These are phyloP conservation scores for Hemileia vastatrix DNA, from an alignment of 1,284 basidiomycete genomes.

Conservation along the genomic window DNA sequence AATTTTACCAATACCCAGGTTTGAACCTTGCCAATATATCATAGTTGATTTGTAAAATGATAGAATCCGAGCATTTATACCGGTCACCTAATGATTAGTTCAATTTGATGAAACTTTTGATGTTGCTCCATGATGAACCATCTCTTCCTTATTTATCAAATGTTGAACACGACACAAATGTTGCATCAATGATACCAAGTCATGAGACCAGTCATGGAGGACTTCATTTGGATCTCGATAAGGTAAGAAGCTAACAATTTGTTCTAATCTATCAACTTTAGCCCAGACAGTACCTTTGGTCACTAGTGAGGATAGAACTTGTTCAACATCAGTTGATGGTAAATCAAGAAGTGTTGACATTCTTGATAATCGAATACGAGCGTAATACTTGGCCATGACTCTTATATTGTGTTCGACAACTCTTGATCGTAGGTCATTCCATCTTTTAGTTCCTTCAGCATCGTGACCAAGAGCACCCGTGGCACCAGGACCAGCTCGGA, in stretches of 20 bases:
- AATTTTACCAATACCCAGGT: too few species aligned
- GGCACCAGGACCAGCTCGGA: constrained; percentile 73
- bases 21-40: too few species aligned
- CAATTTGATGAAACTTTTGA: too few species aligned
- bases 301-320: constrained; percentile 75
- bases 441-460: constrained; percentile 58
- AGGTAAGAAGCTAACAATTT: constrained; percentile 78
- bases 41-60: too few species aligned
- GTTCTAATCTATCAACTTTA: constrained; percentile 80
- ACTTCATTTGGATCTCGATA: constrained; percentile 65
- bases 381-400: constrained; percentile 87
- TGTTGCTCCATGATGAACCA: too few species aligned
- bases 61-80: too few species aligned
- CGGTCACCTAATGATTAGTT: too few species aligned
- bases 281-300: constrained; percentile 86
- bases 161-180: too few species aligned
- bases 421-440: constrained; percentile 89
- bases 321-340: constrained; percentile 67
- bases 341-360: constrained; percentile 82
- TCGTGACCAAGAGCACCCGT: constrained; percentile 64
- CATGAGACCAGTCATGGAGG: constrained; percentile 92
- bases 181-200: constrained; percentile 69
- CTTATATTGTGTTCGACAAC: constrained; percentile 99
- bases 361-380: constrained; percentile 72
- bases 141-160: too few species aligned